Percentiles rank a stretch among this genome's conserved stretches.
Conservation (phyloP, 2,329 filamentous ascomycete species). For the Blumeriella jaapii region DNA sequence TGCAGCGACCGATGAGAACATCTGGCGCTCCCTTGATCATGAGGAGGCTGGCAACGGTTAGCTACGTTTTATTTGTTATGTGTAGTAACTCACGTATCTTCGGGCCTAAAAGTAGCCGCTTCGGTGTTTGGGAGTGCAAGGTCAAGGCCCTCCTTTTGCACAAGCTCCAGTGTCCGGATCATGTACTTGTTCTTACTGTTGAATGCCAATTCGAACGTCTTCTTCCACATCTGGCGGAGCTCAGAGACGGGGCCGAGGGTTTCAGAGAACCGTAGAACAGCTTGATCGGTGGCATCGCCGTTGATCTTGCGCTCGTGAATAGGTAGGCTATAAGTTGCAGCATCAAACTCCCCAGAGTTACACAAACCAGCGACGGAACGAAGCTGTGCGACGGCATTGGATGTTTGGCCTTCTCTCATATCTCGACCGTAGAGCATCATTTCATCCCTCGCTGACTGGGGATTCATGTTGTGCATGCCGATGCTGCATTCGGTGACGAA, state of each 20-base stretch:
- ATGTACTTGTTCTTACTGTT: slow-evolving; percentile 82
- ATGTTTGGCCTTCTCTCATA: slow-evolving; percentile 21
- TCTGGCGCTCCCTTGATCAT: slow-evolving; percentile 76
- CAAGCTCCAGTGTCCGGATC: slow-evolving; percentile 47
- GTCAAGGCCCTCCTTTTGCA: slow-evolving; percentile 29
- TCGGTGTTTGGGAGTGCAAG: slow-evolving; percentile 31
- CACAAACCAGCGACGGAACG: slow-evolving; percentile 53
- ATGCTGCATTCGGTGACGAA: slow-evolving; percentile 57
- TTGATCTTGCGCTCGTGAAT: slow-evolving; percentile 52
- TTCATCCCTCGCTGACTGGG: slow-evolving; percentile 38
- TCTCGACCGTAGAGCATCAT: slow-evolving; percentile 14
- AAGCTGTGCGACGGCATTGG: slow-evolving; percentile 43
- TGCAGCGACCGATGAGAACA: slow-evolving; percentile 54
- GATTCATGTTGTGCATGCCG: slow-evolving; percentile 35
- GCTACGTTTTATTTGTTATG: slow-evolving; percentile 1
- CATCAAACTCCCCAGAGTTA: slow-evolving; percentile 67
- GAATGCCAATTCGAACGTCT: slow-evolving; percentile 58
- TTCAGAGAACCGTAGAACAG: slow-evolving; percentile 62
- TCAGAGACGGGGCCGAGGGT: slow-evolving; percentile 47
- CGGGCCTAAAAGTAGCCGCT: slow-evolving; percentile 16
- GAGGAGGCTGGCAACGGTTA: slow-evolving; percentile 32
- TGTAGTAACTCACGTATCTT: slow-evolving; percentile 19
- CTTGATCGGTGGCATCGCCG: slow-evolving; percentile 67
- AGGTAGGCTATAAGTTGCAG: slow-evolving; percentile 46
- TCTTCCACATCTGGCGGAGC: slow-evolving; percentile 50